Evolutionary conservation across 1,284 basidiomycete species (phyloP).

Genomic region (Ceratobasidium sp.): DNA sequence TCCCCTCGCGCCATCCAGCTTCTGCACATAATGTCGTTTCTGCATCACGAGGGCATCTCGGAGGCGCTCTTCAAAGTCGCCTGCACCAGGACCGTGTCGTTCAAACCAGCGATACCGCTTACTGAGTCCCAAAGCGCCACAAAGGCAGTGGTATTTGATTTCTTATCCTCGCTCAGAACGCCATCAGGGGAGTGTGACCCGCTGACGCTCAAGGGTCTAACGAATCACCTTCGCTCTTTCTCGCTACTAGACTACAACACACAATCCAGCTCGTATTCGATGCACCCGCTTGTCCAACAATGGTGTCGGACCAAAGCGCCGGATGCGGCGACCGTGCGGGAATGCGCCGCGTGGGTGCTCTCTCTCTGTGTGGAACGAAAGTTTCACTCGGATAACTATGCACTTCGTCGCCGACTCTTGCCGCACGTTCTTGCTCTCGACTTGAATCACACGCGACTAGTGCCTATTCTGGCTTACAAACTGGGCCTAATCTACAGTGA

Average conservation of each 20-base stretch:
- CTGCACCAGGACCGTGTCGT: too few species aligned
- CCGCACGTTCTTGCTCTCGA: not conserved
- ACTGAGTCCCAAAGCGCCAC: not conserved
- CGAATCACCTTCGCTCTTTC: not conserved
- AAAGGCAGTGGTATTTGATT: not conserved
- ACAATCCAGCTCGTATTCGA: not conserved
- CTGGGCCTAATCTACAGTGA: not conserved
- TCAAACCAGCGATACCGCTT: not conserved
- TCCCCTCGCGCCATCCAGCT: not conserved
- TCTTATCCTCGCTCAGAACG: not conserved
- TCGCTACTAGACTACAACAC: constrained; percentile 15
- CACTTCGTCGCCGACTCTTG: not conserved
- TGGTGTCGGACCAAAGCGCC: not conserved
- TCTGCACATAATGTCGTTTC: constrained; percentile 9
- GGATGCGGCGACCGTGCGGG: not conserved
- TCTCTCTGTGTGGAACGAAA: not conserved
- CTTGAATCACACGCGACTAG: not conserved
- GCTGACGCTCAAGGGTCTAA: not conserved
- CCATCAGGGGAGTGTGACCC: not conserved
- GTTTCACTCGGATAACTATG: not conserved
- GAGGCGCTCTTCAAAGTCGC: constrained; percentile 15
- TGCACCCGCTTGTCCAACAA: constrained; percentile 8
- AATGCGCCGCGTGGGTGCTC: not conserved
- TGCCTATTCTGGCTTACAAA: not conserved
- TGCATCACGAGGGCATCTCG: constrained; percentile 30